Base-by-base conservation (phyloP, 306 rosid species). In the Fragaria ananassa region DNA sequence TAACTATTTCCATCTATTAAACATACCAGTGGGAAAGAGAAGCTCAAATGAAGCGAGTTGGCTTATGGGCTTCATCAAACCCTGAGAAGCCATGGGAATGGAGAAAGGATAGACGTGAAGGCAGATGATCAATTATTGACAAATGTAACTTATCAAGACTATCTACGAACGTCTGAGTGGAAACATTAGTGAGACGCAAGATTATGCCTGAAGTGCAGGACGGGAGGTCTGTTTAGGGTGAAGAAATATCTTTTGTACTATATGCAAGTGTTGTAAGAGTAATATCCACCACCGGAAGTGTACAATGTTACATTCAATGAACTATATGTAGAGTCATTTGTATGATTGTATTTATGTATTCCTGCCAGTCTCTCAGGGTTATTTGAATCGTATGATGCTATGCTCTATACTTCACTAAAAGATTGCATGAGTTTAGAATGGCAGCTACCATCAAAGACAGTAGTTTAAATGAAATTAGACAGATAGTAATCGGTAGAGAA, bases 1-100 rank as follows among this genome's bases (percentile, higher is more conserved):
- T 54, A 5, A 74, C 69, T 67, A 45, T 25, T 34, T 21, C 2
- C 29, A 5, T 71, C 58, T 6, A 58, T 64, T 9, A 45, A 14
- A 67, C 18, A 72, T 77, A 23, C 13, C 54, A 92, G 99, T 95
- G 99, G 99, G 96, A 95, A 78, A 74, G 75, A 21, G 83, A 83
- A 41, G 99, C 97, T 46, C 90, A 83, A 71, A 80, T 68, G 34
- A 87, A 78, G 86, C 84, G 93, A 54, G 81, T 87, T 25, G 99
- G 99, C 37, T 79, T 96, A 74, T 92, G 99, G 99, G 97, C 90
- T 81, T 86, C 93, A 54, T 49, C 82, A 49, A 92, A 95, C 77
- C 98, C 99, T 18, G 93, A 92, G 85, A 85, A 91, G 89, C 99
- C 99, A 61, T 96, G 98, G 99, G 96, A 96, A 1, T 96, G 97